These are phyloP conservation scores for Plasmodium gaboni DNA, from an alignment of 169 alveolate genomes.

Conservation along the genomic window DNA sequence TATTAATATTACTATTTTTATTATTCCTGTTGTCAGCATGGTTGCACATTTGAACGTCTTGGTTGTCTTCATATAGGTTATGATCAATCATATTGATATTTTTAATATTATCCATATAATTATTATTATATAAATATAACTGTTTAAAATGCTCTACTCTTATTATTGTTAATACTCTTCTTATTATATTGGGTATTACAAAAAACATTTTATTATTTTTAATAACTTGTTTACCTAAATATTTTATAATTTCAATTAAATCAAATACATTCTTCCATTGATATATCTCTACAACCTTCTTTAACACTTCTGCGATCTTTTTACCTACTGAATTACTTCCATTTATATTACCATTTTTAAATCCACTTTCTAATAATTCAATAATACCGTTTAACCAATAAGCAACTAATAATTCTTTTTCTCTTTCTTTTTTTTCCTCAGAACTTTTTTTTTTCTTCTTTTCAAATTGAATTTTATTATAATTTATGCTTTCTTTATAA, in stretches of 20 bases:
- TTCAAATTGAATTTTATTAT: conserved; percentile 56
- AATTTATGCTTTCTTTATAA: conserved; percentile 9
- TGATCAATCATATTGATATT: conserved; percentile 2
- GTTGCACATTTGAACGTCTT: no score
- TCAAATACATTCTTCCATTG: conserved; percentile 69
- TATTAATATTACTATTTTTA: conserved; percentile 18
- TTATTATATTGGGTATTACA: conserved; percentile 56
- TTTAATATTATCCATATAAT: conserved; percentile 61
- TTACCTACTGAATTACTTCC: conserved; percentile 66
- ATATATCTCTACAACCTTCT: conserved; percentile 63
- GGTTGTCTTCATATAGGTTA: no score
- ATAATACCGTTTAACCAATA: conserved; percentile 75
- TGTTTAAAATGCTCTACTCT: conserved; percentile 72
- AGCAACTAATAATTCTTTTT: conserved; percentile 59
- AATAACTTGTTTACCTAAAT: conserved; percentile 69
- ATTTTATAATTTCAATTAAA: conserved; percentile 70
- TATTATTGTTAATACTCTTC: conserved; percentile 68
- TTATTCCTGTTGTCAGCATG: conserved; percentile 9
- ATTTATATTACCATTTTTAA: conserved; percentile 54
- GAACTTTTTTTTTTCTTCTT: conserved; percentile 50
- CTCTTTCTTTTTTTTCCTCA: conserved; percentile 57
- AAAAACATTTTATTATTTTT: conserved; percentile 68
- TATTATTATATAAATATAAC: conserved; percentile 59
- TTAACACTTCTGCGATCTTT: conserved; percentile 65
- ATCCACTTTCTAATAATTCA: conserved; percentile 46